Percentiles rank a stretch among this genome's conserved stretches.
Conservation (phyloP, 78 protist genomes). For the Cavenderia fasciculata region DNA sequence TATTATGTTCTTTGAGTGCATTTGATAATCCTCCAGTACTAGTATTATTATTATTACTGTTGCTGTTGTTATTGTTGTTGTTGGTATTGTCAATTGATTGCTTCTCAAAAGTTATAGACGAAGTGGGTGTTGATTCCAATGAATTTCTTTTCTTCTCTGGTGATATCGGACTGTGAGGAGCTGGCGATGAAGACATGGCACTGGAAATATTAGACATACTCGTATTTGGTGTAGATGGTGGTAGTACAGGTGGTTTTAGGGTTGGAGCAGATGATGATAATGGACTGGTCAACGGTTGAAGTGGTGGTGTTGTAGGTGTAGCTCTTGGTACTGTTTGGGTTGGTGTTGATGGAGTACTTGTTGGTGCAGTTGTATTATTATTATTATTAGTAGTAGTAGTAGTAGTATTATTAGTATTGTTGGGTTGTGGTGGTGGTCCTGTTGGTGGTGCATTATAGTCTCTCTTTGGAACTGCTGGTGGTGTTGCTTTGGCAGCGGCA, state of each 20-base stretch:
- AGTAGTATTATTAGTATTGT: background rate
- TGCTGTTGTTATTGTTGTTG: background rate
- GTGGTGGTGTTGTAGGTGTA: background rate
- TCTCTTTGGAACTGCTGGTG: conserved; percentile 38
- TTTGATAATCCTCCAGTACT: background rate
- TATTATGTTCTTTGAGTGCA: background rate
- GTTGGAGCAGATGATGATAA: background rate
- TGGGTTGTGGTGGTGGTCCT: background rate
- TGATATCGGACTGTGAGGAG: background rate
- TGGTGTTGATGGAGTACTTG: background rate
- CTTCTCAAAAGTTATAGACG: background rate
- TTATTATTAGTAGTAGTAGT: conserved; percentile 1
- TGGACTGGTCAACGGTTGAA: background rate
- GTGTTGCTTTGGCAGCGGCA: background rate
- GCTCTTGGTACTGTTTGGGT: background rate
- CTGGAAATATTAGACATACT: background rate
- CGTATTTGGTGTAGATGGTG: background rate
- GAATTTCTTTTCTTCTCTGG: background rate
- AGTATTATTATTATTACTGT: background rate
- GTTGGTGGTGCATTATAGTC: background rate
- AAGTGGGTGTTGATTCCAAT: background rate
- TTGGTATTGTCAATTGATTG: too few relatives aligned
- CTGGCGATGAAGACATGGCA: background rate
- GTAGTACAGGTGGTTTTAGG: background rate
- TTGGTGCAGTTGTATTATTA: background rate